Evolutionary conservation across 2,329 filamentous ascomycete genomes (phyloP).

Genomic region (Escovopsis sp.): DNA sequence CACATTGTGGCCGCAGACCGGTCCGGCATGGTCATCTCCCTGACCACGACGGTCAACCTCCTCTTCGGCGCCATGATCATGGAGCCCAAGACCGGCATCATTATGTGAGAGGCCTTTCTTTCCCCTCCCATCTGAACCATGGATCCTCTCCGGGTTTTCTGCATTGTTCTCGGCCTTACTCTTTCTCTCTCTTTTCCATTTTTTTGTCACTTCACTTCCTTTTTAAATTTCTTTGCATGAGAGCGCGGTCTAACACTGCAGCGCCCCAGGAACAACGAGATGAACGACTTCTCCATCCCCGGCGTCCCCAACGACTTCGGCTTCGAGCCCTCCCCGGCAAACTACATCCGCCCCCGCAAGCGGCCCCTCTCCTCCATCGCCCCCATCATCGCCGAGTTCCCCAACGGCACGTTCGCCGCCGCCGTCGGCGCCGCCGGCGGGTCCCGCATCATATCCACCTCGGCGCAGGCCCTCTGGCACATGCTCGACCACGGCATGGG

Average conservation of each 20-base stretch:
- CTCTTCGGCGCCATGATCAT: slow-evolving; percentile 70
- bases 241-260: slow-evolving; percentile 5
- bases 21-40: slow-evolving; percentile 59
- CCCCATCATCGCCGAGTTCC: slow-evolving; percentile 56
- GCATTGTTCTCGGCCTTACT: too few relatives aligned
- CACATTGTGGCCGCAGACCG: slow-evolving; percentile 60
- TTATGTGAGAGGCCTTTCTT: slow-evolving; percentile 33
- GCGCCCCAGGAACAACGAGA: slow-evolving; percentile 39
- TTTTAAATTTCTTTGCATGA: slow-evolving; percentile 2
- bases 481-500: slow-evolving; percentile 50
- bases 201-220: background rate
- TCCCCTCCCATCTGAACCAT: slow-evolving; percentile 14
- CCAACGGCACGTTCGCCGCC: slow-evolving; percentile 50
- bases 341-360: slow-evolving; percentile 71
- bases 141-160: too few relatives aligned
- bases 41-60: slow-evolving; percentile 80
- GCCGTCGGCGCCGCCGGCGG: slow-evolving; percentile 66
- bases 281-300: slow-evolving; percentile 79
- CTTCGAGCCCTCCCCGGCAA: slow-evolving; percentile 63
- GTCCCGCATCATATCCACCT: slow-evolving; percentile 68
- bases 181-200: too few relatives aligned
- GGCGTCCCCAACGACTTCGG: slow-evolving; percentile 66
- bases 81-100: slow-evolving; percentile 68
- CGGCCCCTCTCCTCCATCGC: slow-evolving; percentile 72
- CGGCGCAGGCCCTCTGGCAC: slow-evolving; percentile 59